A percentile compares a stretch with the other conserved stretches of the same genome.
phyloP scores from a whole-genome alignment of 495 filamentous ascomycete species.

The Lasiosphaeris hirsuta region DNA sequence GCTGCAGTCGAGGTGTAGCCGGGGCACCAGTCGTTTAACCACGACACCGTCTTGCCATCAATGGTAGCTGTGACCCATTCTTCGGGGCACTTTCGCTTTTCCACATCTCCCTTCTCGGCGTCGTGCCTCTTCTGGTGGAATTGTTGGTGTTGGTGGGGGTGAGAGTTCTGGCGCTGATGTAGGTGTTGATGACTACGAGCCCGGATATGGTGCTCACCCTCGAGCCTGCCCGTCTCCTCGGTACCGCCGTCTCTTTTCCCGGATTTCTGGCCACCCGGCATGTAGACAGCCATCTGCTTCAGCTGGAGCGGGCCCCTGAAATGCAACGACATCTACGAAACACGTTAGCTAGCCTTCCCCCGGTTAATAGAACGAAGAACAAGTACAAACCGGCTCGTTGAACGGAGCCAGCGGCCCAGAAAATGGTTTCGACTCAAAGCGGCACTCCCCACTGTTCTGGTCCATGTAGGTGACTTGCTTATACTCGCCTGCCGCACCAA shows the following conservation, averaged over 20 bases:
- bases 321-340: constrained; percentile 59
- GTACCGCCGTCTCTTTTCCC: constrained; percentile 31
- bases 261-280: constrained; percentile 27
- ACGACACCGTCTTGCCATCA: constrained; percentile 3
- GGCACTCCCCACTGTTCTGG: constrained; percentile 50
- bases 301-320: constrained; percentile 65
- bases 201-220: background rate
- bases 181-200: background rate
- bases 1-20: too few species aligned
- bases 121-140: constrained; percentile 28
- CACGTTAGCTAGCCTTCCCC: background rate
- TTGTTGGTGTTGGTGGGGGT: background rate
- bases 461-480: constrained; percentile 58
- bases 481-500: constrained; percentile 57
- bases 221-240: background rate
- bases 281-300: constrained; percentile 63
- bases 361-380: background rate
- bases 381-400: constrained; percentile 58
- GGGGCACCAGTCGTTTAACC: too few species aligned
- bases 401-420: constrained; percentile 60
- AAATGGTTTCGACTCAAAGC: constrained; percentile 44
- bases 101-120: background rate
- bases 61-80: constrained; percentile 57
- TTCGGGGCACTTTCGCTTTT: constrained; percentile 14
- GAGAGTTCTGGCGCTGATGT: background rate